Evolutionary conservation across 805 yeast genomes (phyloP).

Genomic region (Lipomyces anomalus): DNA sequence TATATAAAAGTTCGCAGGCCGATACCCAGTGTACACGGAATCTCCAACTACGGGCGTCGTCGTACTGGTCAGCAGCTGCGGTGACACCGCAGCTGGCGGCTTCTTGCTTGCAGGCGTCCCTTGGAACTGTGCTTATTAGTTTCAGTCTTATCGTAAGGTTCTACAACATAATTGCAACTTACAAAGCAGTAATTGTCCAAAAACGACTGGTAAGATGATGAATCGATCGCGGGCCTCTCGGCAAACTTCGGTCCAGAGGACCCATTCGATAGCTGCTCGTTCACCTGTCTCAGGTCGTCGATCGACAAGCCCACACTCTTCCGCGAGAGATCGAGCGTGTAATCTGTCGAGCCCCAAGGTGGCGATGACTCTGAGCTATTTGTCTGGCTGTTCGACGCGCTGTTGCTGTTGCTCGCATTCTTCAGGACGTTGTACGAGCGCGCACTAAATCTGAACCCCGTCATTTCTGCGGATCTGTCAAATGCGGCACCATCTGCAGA

Average conservation of each 20-base stretch:
- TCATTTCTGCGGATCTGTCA: too few relatives aligned
- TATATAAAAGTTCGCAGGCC: too few relatives aligned
- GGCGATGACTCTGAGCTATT: conserved; percentile 3
- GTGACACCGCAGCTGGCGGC: too few relatives aligned
- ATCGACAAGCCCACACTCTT: conserved; percentile 16
- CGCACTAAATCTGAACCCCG: conserved; percentile 4
- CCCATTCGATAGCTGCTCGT: conserved; percentile 15
- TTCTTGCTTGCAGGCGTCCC: too few relatives aligned
- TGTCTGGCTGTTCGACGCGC: conserved; percentile 1
- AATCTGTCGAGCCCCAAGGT: conserved; percentile 3
- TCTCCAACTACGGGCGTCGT: too few relatives aligned
- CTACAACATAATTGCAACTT: too few relatives aligned
- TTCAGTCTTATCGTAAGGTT: too few relatives aligned
- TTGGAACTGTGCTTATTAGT: too few relatives aligned
- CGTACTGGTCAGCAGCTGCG: too few relatives aligned
- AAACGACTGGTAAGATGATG: conserved; percentile 36
- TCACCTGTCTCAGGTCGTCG: conserved; percentile 20
- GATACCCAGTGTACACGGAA: too few relatives aligned
- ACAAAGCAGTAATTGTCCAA: conserved; percentile 38
- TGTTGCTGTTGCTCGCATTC: not conserved
- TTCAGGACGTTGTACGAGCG: conserved; percentile 6
- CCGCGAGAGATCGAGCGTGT: not conserved
- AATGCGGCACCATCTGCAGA: too few relatives aligned
- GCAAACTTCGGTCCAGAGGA: not conserved
- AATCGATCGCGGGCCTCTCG: conserved; percentile 31